These are phyloP conservation scores for Capsicum rhomboideum DNA, from an alignment of 257 asterid genomes.

Conservation along the genomic window DNA sequence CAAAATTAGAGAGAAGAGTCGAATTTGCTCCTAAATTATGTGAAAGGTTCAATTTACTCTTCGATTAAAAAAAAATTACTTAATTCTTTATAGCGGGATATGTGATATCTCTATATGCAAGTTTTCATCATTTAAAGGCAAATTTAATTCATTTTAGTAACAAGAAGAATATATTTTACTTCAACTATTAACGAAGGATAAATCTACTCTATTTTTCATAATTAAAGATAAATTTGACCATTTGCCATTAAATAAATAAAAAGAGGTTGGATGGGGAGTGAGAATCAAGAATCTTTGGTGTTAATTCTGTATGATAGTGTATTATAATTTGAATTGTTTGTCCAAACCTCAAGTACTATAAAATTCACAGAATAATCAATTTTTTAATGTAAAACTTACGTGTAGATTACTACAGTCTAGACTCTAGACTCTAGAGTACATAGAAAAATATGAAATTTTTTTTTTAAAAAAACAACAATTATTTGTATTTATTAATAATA, in stretches of 20 bases:
- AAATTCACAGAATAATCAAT: background rate
- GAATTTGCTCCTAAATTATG: too few species aligned
- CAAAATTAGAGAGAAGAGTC: too few species aligned
- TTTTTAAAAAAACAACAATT: too few species aligned
- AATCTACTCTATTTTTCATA: too few species aligned
- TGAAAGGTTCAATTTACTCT: too few species aligned
- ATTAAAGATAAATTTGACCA: background rate
- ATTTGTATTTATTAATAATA: background rate
- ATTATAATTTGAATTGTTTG: background rate
- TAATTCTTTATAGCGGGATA: too few species aligned
- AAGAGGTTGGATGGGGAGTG: background rate
- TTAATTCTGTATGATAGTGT: background rate
- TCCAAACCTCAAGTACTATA: background rate
- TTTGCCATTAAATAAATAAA: background rate
- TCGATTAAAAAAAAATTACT: too few species aligned
- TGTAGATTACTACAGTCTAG: background rate
- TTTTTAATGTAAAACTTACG: background rate
- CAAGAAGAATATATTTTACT: too few species aligned
- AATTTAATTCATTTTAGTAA: too few species aligned
- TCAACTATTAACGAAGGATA: too few species aligned
- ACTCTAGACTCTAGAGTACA: background rate
- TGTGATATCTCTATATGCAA: too few species aligned
- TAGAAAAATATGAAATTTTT: background rate
- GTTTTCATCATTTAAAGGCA: too few species aligned
- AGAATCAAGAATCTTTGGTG: background rate